Percentiles rank a stretch among this genome's conserved stretches.
Conservation (phyloP, 345 rosid species). For the Turnera subulata region DNA sequence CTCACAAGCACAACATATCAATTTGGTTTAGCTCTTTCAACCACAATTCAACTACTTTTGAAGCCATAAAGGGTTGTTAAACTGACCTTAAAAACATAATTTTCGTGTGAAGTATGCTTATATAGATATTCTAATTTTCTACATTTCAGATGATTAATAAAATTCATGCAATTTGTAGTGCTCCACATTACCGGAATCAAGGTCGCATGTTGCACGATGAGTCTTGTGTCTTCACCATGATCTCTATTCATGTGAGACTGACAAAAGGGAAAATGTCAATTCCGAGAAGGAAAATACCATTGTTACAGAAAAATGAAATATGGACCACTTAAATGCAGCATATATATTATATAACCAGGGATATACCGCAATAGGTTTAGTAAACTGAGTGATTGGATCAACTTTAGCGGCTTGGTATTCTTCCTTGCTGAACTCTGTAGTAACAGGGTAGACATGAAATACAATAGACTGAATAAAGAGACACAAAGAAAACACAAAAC, state of each 20-base stretch:
- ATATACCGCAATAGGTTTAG: constrained; percentile 82
- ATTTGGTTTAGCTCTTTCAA: neutral
- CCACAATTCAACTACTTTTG: neutral
- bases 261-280: constrained; percentile 9
- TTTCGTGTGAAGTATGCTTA: neutral
- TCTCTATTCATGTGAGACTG: constrained; percentile 95
- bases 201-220: constrained; percentile 67
- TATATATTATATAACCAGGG: constrained; percentile 6
- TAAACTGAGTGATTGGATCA: constrained; percentile 80
- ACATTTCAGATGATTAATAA: neutral
- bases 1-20: too few relatives aligned
- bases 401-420: constrained; percentile 65
- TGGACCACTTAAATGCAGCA: neutral
- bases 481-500: neutral
- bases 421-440: constrained; percentile 67
- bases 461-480: neutral
- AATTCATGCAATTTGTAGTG: neutral
- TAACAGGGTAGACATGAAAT: constrained; percentile 5
- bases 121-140: neutral
- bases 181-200: constrained; percentile 61
- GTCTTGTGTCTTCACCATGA: constrained; percentile 81
- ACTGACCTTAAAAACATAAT: neutral
- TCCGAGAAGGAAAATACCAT: constrained; percentile 3
- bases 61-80: neutral
- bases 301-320: constrained; percentile 2